Conservation (phyloP, 129 eudicot species). For the Helichrysum umbraculigerum region DNA sequence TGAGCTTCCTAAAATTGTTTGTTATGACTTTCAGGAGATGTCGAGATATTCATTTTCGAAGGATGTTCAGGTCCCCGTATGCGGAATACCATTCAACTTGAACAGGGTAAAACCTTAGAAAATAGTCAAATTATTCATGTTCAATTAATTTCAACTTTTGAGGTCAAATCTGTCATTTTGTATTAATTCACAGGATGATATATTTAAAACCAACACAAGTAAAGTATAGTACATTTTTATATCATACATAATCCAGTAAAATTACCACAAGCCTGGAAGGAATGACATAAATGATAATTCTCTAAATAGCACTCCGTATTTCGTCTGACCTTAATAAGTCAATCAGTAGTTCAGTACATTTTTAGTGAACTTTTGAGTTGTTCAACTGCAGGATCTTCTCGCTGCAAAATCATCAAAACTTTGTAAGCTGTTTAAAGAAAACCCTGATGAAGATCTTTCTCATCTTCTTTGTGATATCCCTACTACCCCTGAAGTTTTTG, state of each 20-base stretch:
- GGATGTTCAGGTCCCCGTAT: constrained; percentile 28
- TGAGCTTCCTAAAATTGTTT: neutral
- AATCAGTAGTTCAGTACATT: neutral
- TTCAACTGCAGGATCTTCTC: neutral
- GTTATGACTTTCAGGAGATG: constrained; percentile 24
- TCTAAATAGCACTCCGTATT: neutral
- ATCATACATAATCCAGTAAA: neutral
- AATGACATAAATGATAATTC: neutral
- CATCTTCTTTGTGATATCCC: no score
- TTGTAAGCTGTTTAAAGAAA: no score
- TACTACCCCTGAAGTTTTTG: no score
- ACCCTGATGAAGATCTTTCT: no score
- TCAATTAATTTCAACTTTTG: constrained; percentile 11
- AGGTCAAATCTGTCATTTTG: constrained; percentile 11
- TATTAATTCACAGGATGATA: neutral
- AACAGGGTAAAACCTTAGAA: constrained; percentile 28
- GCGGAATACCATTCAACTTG: constrained; percentile 26
- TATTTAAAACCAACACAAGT: no score
- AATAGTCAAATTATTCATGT: neutral
- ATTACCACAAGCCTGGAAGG: neutral
- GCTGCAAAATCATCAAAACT: constrained; percentile 16
- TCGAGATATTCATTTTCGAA: constrained; percentile 35
- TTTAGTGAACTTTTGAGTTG: neutral
- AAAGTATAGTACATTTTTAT: neutral
- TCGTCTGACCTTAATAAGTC: neutral